These are phyloP conservation scores for Ambrosiella xylebori DNA, from an alignment of 2,329 filamentous ascomycete genomes.

Conservation along the genomic window DNA sequence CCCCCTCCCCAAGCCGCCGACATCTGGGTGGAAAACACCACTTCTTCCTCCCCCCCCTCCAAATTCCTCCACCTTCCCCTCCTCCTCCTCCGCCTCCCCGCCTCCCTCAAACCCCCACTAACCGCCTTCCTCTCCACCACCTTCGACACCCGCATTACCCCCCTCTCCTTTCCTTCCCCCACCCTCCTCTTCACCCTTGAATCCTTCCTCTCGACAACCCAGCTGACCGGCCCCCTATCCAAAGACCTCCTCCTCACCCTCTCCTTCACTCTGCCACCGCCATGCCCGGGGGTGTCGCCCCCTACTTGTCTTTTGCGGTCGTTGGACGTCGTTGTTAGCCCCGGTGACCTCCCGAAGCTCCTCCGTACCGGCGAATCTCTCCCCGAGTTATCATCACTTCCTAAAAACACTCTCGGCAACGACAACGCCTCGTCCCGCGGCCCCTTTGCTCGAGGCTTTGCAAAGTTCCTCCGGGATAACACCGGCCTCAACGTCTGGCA, in stretches of 20 bases:
- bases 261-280: constrained; percentile 29
- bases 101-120: constrained; percentile 31
- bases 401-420: constrained; percentile 20
- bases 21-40: constrained; percentile 1
- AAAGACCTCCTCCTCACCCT: constrained; percentile 35
- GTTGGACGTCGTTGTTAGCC: constrained; percentile 35
- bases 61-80: constrained; percentile 33
- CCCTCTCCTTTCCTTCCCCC: constrained; percentile 31
- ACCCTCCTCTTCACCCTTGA: constrained; percentile 35
- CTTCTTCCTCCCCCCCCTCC: not conserved
- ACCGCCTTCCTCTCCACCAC: constrained; percentile 33
- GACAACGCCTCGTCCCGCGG: constrained; percentile 14
- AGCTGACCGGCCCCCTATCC: constrained; percentile 19
- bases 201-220: constrained; percentile 26
- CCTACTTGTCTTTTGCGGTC: constrained; percentile 21
- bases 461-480: constrained; percentile 32
- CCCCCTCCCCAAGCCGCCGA: not conserved
- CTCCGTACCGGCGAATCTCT: constrained; percentile 23
- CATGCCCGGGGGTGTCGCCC: constrained; percentile 19
- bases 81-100: constrained; percentile 38
- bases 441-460: constrained; percentile 35
- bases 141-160: constrained; percentile 39
- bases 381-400: not conserved
- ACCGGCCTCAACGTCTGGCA: constrained; percentile 38
- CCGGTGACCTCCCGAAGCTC: constrained; percentile 31